Conservation (phyloP, 2,329 filamentous ascomycete genomes). For the Aspergillus unguis region DNA sequence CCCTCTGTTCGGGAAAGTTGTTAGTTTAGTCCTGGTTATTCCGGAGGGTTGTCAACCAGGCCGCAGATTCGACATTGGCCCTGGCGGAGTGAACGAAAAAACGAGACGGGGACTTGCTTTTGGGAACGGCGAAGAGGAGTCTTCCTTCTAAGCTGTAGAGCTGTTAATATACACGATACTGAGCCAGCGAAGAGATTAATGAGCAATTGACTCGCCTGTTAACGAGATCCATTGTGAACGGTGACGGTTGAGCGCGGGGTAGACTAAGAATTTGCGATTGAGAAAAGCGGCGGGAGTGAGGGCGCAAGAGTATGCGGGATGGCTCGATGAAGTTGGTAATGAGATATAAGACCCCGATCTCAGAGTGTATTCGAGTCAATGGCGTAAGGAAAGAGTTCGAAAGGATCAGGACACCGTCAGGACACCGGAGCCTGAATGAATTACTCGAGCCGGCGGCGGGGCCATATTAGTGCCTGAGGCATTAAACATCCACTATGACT, state of each 20-base stretch:
- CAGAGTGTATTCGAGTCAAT: neutral
- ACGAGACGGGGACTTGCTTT: constrained; percentile 64
- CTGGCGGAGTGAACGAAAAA: too few relatives aligned
- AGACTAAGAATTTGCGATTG: constrained; percentile 7
- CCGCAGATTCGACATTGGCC: too few relatives aligned
- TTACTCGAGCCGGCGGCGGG: too few relatives aligned
- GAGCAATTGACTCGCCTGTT: constrained; percentile 52
- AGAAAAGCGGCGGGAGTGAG: neutral
- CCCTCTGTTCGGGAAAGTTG: constrained; percentile 62
- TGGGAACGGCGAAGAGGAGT: constrained; percentile 94
- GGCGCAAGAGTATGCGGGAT: neutral
- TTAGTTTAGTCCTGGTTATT: constrained; percentile 1
- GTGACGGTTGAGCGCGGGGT: constrained; percentile 22
- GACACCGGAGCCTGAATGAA: neutral
- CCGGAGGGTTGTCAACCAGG: too few relatives aligned
- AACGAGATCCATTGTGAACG: constrained; percentile 55
- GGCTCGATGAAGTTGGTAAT: neutral
- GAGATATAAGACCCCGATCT: neutral
- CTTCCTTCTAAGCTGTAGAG: constrained; percentile 76
- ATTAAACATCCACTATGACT: too few relatives aligned
- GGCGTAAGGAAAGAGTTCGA: neutral
- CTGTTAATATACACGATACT: constrained; percentile 28
- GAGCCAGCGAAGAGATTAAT: neutral
- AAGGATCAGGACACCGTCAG: neutral
- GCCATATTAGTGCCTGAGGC: too few relatives aligned